Evolutionary conservation across 2,329 filamentous ascomycete genomes (phyloP), one percentile per base, ranked within the genome.

Genomic region (Colletotrichum theobromicola): DNA sequence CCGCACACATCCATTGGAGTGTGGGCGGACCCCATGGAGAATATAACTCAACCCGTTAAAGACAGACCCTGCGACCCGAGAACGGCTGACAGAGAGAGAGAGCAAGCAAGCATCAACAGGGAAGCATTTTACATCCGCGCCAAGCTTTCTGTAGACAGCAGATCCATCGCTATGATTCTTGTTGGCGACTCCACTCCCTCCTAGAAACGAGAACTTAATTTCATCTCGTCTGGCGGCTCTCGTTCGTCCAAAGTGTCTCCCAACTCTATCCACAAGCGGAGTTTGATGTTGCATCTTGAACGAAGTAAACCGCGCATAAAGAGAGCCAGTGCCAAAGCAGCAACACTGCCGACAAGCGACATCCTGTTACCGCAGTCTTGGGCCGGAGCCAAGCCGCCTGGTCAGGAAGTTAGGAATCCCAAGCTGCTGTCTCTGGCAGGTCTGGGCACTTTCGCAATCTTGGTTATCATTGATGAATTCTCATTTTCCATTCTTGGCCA

Each of bases 91-190:
- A 21, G 42, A 21, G 42, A 1, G n/a, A n/a, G 18, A 21, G 32
- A 65, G 58, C 28, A 32, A 21, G 37, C 7, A 18, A 15, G 5
- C 13, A 7, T 30, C 18, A 13, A 57, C 46, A 28, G 30, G 65
- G 65, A 72, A 73, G 65, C 21, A 70, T 58, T 73, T 18, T 65
- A 32, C 71, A 65, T 65, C 71, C 71, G 71, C 21, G 66, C 58
- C 60, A 70, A 65, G 67, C 67, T 61, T 30, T 53, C 42, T 32
- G 13, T 55, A 53, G 67, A 70, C 50, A 55, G 53, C 28, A 66
- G 30, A 74, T 70, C 67, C 60, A 53, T 74, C 61, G 28, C 67
- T 55, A 46, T n/a, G 34, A 61, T 30, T 66, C 37, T n/a, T 26
- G 35, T 61, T 34, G 12, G 26, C 15, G 32, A 32, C 53, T 21